Evolutionary conservation across 2,329 filamentous ascomycete genomes (phyloP), one percentile per base, ranked within the genome.

Genomic region (Ophiognomonia clavigignenti-juglandacearum): DNA sequence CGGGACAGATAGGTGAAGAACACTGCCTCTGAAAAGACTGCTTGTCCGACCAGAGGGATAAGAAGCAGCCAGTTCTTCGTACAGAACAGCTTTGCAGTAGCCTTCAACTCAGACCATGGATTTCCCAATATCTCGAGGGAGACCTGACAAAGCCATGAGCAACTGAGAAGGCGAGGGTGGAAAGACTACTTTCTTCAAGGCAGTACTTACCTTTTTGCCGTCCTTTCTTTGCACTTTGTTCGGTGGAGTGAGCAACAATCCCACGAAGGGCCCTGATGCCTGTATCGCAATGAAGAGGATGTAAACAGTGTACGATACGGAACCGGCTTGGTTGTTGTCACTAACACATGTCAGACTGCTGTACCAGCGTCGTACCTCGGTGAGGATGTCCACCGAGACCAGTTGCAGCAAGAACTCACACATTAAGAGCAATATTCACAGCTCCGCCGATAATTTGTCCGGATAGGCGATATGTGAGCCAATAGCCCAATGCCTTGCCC

Each of bases 281-380:
- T 89, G 86, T 0, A 90, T 64, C 0, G 79, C 82, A 48, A 89
- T 87, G 57, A 89, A 89, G 18, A 86, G 62, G 9, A 85, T 64
- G 53, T 80, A 88, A 0, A 88, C 84, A 0, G 75, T 75, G 53
- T 86, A 87, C 0, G 81, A 85, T 0, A 88, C 82, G 39, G 80
- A 77, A 1, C 84, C 85, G 0, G 78, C 78, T 43, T 74, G 59
- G 50, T 74, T 68, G 0, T 75, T 68, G 31, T 80, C 59, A 0
- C 71, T 71, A 16, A 8, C 19, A 35, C 16, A 9, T 13, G 32
- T 35, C 19, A 35, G 4, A 35, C 6, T 16, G 19, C 32, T 35
- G 10, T 14, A 9, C 9, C 6, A 16, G 6, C n/a, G 32, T n/a
- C n/a, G n/a, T n/a, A n/a, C n/a, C n/a, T 11, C n/a, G 10, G 29